Percentiles rank a stretch among this genome's conserved stretches.
These are phyloP conservation scores for Spergularia azorica DNA, from an alignment of 179 eudicot genomes.

Conservation along the genomic window DNA sequence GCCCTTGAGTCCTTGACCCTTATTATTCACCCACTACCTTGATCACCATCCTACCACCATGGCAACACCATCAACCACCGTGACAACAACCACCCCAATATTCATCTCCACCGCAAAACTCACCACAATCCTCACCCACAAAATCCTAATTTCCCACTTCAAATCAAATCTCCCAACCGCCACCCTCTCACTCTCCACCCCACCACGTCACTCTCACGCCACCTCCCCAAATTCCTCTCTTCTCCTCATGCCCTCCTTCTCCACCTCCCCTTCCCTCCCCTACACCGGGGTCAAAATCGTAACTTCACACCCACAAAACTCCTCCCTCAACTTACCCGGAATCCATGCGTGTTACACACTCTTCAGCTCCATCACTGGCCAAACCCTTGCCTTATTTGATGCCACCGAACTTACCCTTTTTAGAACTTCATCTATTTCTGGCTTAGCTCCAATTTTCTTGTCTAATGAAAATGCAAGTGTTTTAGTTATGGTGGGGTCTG, in stretches of 20 bases:
- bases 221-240: constrained; percentile 61
- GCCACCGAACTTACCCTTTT: constrained; percentile 74
- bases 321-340: constrained; percentile 53
- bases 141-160: constrained; percentile 68
- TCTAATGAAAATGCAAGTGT: constrained; percentile 42
- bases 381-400: constrained; percentile 74
- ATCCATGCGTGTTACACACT: constrained; percentile 68
- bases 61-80: constrained; percentile 5
- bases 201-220: constrained; percentile 68
- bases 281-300: constrained; percentile 87
- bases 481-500: constrained; percentile 85
- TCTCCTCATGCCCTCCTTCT: constrained; percentile 96
- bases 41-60: neutral
- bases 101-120: constrained; percentile 69
- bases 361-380: constrained; percentile 65
- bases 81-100: constrained; percentile 39
- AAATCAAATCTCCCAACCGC: constrained; percentile 61
- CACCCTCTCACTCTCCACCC: constrained; percentile 58
- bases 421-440: constrained; percentile 70
- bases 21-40: neutral
- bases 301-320: constrained; percentile 61
- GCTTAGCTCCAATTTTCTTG: constrained; percentile 57
- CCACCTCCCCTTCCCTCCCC: constrained; percentile 67
- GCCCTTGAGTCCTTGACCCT: no score
- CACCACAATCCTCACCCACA: constrained; percentile 55